Evolutionary conservation across 75 land plant species (phyloP), one percentile per base, ranked within the genome.

Genomic region (Picea sitchensis): DNA sequence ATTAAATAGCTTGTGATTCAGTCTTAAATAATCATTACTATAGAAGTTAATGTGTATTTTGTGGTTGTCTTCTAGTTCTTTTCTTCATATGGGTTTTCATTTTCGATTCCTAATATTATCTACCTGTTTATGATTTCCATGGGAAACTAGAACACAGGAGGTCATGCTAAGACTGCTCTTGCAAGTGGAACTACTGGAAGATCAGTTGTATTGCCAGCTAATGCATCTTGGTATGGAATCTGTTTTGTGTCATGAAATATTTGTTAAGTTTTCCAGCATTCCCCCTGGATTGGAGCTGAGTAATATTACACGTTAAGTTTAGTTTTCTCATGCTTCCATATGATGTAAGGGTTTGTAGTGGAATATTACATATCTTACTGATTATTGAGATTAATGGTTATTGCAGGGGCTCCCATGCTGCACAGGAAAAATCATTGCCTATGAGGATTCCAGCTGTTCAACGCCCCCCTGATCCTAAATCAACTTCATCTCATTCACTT

Each of bases 221-320:
- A 86, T 65, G 94, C 96, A 15, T 86, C 91, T 30, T 94, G 96
- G 96, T 94, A 91, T 77, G 75, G 21, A 61, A 61, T 20, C 15
- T 20, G 58, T 58, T 38, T 11, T 8, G 1, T 61, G 63, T 5
- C 21, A 61, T 5, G n/a, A 61, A 61, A 21, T 61, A 20, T 20
- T 20, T 61, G 20, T 61, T 20, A 2, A 18, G 63, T 61, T 61
- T 61, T 20, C n/a, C 5, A n/a, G 51, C 51, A 47, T 47, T 6
- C n/a, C 18, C n/a, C 20, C 21, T 61, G 20, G 26, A 61, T 61
- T 61, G 63, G 21, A 2, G 18, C n/a, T 3, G 63, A n/a, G 21
- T 61, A 61, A 61, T 5, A 20, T 20, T 20, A 61, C 23, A 21
- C n/a, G 21, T 61, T 3, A 14, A 61, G 8, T 47, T 6, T 61